Conservation (phyloP, 2,329 filamentous ascomycete genomes). For the Basipetospora chlamydospora region DNA sequence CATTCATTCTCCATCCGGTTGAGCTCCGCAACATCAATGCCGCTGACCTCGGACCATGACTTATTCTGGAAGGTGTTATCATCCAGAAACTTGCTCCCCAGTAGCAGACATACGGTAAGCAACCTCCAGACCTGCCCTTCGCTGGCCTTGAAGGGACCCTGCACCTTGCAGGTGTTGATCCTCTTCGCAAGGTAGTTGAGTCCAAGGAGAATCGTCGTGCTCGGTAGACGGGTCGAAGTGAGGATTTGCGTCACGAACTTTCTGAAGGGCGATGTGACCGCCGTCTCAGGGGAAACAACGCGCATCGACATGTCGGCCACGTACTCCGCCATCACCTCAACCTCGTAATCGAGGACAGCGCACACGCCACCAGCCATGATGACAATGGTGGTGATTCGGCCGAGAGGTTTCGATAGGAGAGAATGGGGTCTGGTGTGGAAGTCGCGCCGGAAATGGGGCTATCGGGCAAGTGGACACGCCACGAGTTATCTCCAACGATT, state of each 20-base stretch:
- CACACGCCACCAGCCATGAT: slow-evolving; percentile 72
- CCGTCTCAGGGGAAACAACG: slow-evolving; percentile 35
- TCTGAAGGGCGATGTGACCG: slow-evolving; percentile 58
- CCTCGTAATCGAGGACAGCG: slow-evolving; percentile 89
- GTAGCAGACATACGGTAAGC: slow-evolving; percentile 68
- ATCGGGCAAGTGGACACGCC: slow-evolving; percentile 1
- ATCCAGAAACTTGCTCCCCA: slow-evolving; percentile 91
- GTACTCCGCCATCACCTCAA: slow-evolving; percentile 91
- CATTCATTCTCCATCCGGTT: slow-evolving; percentile 80
- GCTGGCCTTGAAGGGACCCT: slow-evolving; percentile 38
- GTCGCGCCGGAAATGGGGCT: slow-evolving; percentile 2
- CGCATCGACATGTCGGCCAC: slow-evolving; percentile 73
- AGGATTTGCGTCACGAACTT: slow-evolving; percentile 89
- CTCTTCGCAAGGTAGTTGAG: slow-evolving; percentile 80
- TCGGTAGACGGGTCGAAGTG: slow-evolving; percentile 77
- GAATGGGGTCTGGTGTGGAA: not conserved
- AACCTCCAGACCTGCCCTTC: slow-evolving; percentile 73
- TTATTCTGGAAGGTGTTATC: slow-evolving; percentile 97
- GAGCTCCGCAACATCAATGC: slow-evolving; percentile 69
- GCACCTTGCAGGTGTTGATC: slow-evolving; percentile 56
- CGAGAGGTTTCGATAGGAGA: not conserved
- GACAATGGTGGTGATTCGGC: slow-evolving; percentile 12
- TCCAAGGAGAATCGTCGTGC: slow-evolving; percentile 78
- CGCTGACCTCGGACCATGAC: slow-evolving; percentile 91
- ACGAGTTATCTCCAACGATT: slow-evolving; percentile 3